Evolutionary conservation across 1,139 yeast species (phyloP).

Genomic region (Kodamaea suecica): DNA sequence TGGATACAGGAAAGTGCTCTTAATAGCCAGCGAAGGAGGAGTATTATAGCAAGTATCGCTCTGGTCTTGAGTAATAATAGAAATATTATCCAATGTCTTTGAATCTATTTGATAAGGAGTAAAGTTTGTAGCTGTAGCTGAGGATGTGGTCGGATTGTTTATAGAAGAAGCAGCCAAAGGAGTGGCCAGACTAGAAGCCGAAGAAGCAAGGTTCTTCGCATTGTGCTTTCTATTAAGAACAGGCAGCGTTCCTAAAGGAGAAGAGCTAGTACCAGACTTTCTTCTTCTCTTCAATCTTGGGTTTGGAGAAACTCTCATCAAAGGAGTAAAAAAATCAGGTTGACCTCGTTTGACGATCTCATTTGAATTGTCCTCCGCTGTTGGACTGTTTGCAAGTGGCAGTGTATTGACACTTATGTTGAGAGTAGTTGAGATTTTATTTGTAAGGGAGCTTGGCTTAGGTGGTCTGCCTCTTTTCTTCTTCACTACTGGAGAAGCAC

Average conservation of each 20-base stretch:
- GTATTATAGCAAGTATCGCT: conserved; percentile 18
- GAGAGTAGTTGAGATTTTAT: conserved; percentile 41
- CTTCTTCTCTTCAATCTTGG: conserved; percentile 16
- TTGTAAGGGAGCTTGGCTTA: conserved; percentile 39
- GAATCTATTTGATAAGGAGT: conserved; percentile 28
- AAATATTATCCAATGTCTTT: conserved; percentile 37
- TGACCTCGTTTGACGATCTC: conserved; percentile 40
- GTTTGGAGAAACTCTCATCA: conserved; percentile 45
- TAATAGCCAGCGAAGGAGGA: conserved; percentile 20
- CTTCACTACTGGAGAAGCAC: conserved; percentile 32
- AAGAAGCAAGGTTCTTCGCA: too few species aligned
- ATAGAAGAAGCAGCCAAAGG: background rate
- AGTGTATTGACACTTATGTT: conserved; percentile 42
- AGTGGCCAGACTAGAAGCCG: background rate
- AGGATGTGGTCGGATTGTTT: conserved; percentile 6
- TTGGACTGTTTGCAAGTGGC: conserved; percentile 20
- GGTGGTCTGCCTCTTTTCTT: conserved; percentile 50
- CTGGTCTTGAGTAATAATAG: conserved; percentile 23
- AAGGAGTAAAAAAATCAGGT: conserved; percentile 46
- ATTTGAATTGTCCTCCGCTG: conserved; percentile 35
- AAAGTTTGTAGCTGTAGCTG: conserved; percentile 9
- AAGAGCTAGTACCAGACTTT: conserved; percentile 10
- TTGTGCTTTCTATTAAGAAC: background rate
- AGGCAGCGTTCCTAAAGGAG: conserved; percentile 2
- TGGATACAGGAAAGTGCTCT: conserved; percentile 12